A percentile compares a stretch with the other conserved stretches of the same genome.
Conservation (phyloP, 257 asterid species). For the Jaltomata sinuosa region DNA sequence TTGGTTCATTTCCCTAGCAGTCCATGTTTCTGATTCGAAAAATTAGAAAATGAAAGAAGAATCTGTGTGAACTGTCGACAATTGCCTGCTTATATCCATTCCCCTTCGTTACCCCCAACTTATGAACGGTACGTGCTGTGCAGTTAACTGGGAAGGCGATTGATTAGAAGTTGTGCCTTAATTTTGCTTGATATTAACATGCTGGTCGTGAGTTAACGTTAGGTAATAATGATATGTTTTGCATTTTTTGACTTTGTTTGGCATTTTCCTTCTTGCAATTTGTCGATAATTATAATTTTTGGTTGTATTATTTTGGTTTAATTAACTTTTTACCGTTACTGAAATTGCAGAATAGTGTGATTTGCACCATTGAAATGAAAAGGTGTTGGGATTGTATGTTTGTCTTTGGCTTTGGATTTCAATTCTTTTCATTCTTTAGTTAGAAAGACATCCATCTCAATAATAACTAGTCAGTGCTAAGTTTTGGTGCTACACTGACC, state of each 20-base stretch:
- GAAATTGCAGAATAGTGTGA: not conserved
- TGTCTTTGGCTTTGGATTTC: not conserved
- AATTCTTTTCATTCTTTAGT: not conserved
- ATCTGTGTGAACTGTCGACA: not conserved
- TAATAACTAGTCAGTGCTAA: no score
- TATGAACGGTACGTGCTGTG: not conserved
- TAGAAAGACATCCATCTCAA: not conserved
- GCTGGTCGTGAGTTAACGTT: not conserved
- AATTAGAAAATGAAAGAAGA: not conserved
- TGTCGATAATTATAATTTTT: not conserved
- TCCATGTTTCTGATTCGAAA: not conserved
- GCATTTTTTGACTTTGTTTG: not conserved
- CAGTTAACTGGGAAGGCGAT: not conserved
- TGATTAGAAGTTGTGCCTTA: not conserved
- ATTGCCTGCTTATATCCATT: not conserved
- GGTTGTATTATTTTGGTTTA: not conserved
- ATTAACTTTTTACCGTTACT: not conserved
- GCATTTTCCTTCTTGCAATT: not conserved
- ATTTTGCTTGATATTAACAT: not conserved
- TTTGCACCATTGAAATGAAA: not conserved
- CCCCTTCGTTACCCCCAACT: not conserved
- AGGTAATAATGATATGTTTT: not conserved
- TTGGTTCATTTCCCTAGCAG: not conserved
- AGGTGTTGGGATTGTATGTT: not conserved
- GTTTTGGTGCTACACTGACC: no score